Evolutionary conservation across 2,329 filamentous ascomycete species (phyloP).

Genomic region (Cytospora chrysosperma): DNA sequence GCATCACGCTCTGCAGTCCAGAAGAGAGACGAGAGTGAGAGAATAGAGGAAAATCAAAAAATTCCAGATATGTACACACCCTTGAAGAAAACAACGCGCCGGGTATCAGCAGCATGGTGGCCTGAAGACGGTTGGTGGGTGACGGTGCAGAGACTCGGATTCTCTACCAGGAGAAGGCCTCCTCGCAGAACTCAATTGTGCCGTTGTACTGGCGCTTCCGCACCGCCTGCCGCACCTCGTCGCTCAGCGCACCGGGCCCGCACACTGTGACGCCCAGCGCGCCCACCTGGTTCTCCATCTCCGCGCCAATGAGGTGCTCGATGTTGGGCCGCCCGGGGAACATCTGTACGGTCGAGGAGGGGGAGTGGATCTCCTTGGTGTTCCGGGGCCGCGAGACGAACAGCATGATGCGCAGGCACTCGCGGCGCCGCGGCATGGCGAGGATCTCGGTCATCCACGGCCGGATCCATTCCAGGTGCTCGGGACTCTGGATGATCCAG

Average conservation of each 20-base stretch:
- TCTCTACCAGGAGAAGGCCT: conserved; percentile 67
- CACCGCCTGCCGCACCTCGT: conserved; percentile 70
- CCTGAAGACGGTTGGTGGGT: neutral
- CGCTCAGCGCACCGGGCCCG: conserved; percentile 70
- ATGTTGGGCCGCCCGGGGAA: conserved; percentile 78
- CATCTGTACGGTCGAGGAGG: conserved; percentile 77
- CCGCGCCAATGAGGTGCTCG: conserved; percentile 67
- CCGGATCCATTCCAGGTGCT: conserved; percentile 80
- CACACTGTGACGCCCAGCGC: conserved; percentile 74
- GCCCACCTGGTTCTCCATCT: conserved; percentile 73
- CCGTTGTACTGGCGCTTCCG: conserved; percentile 62
- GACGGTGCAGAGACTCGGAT: no score
- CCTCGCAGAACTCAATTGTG: conserved; percentile 76
- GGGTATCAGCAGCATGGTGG: neutral
- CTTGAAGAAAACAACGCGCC: neutral
- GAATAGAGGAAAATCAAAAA: neutral
- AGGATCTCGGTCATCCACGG: conserved; percentile 82
- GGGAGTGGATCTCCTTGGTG: conserved; percentile 78
- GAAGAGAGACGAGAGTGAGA: neutral
- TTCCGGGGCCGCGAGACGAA: conserved; percentile 74
- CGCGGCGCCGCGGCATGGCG: conserved; percentile 70
- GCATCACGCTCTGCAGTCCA: neutral
- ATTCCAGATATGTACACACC: neutral
- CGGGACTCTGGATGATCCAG: conserved; percentile 77
- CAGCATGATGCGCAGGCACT: conserved; percentile 73